phyloP scores from a whole-genome alignment of 768 basidiomycete species.

The Mycena belliarum region DNA sequence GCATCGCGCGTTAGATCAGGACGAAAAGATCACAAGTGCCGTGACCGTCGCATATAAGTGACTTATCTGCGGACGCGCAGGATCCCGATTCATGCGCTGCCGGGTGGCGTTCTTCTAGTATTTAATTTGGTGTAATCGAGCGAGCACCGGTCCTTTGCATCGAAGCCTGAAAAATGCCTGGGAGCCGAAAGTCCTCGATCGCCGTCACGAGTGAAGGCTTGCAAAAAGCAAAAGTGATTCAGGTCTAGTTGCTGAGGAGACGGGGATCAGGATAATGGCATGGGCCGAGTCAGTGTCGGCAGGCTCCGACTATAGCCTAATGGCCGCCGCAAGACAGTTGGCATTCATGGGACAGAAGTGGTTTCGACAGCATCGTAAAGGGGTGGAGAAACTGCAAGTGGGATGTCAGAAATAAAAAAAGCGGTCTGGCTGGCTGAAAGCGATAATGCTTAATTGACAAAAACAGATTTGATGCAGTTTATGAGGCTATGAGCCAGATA shows the following conservation, averaged over 20 bases:
- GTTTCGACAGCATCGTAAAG: too few relatives aligned
- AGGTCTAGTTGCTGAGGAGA: not conserved
- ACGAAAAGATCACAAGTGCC: not conserved
- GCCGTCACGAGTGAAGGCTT: not conserved
- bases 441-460: too few relatives aligned
- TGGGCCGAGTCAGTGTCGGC: not conserved
- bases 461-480: too few relatives aligned
- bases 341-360: too few relatives aligned
- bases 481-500: too few relatives aligned
- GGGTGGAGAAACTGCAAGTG: too few relatives aligned
- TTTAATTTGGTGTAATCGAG: conserved; percentile 2
- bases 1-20: not conserved
- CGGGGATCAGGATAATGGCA: not conserved
- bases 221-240: not conserved
- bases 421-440: too few relatives aligned
- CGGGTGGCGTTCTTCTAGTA: conserved; percentile 3
- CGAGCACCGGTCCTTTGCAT: not conserved
- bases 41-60: conserved; percentile 2
- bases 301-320: not conserved
- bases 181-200: not conserved
- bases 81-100: not conserved
- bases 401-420: too few relatives aligned
- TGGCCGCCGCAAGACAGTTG: too few relatives aligned
- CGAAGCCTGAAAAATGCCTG: not conserved
- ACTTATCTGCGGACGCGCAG: not conserved